These are phyloP conservation scores for Scheffersomyces titani DNA, from an alignment of 1,139 yeast species.

Conservation along the genomic window DNA sequence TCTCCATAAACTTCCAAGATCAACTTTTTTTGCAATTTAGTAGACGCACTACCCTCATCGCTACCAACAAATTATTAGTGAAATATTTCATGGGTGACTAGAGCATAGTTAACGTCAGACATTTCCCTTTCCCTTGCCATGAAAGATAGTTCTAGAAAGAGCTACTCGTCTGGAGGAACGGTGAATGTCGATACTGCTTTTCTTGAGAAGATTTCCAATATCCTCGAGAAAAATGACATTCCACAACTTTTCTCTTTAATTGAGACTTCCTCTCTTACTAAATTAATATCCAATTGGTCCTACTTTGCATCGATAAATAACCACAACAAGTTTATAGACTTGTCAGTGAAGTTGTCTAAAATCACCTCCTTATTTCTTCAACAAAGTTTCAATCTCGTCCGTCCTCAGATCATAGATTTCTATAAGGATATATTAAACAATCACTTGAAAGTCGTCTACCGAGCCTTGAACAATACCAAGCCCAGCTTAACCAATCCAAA, in stretches of 20 bases:
- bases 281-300: slow-evolving; percentile 50
- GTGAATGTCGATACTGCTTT: slow-evolving; percentile 20
- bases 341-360: slow-evolving; percentile 36
- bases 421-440: slow-evolving; percentile 55
- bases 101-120: neutral
- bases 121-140: neutral
- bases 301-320: slow-evolving; percentile 65
- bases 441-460: slow-evolving; percentile 64
- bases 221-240: slow-evolving; percentile 3
- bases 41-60: neutral
- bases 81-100: neutral
- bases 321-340: slow-evolving; percentile 48
- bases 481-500: slow-evolving; percentile 65
- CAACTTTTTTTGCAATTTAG: neutral
- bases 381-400: slow-evolving; percentile 3
- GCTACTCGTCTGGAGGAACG: neutral
- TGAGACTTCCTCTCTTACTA: slow-evolving; percentile 17
- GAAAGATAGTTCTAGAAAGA: neutral
- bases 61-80: neutral
- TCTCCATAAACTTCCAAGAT: neutral
- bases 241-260: slow-evolving; percentile 12
- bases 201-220: slow-evolving; percentile 15
- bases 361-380: slow-evolving; percentile 17
- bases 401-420: slow-evolving; percentile 30
- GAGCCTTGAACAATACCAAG: slow-evolving; percentile 63